Conservation (phyloP, 441 rosid species). For the Syzygium syzygioides region DNA sequence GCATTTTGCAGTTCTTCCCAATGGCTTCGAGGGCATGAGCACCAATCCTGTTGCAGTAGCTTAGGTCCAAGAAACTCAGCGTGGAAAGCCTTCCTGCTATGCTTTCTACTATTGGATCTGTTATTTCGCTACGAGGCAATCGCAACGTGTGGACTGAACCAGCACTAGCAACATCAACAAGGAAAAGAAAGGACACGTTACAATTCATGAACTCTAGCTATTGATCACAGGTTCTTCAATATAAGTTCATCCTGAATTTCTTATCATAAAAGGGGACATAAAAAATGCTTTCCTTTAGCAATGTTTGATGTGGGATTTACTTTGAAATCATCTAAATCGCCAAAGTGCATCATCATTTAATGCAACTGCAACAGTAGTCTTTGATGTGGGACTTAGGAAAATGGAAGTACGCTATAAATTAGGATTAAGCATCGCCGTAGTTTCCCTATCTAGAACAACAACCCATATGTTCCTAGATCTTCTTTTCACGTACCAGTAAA, state of each 20-base stretch:
- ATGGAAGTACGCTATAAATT: neutral
- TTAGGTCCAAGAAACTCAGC: conserved; percentile 67
- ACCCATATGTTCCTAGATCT: neutral
- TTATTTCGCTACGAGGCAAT: conserved; percentile 52
- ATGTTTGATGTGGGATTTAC: neutral
- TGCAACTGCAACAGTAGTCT: neutral
- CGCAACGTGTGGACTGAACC: conserved; percentile 60
- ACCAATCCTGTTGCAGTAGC: conserved; percentile 64
- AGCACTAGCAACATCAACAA: conserved; percentile 49
- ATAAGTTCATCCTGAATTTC: neutral
- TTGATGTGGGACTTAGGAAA: neutral
- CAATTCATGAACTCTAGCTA: neutral
- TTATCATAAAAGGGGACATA: neutral
- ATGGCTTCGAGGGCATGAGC: conserved; percentile 51
- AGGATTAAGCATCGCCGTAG: neutral
- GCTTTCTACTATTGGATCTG: conserved; percentile 48
- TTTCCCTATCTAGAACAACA: neutral
- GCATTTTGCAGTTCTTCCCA: conserved; percentile 63
- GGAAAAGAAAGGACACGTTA: conserved; percentile 8
- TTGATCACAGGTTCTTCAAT: neutral
- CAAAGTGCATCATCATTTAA: neutral
- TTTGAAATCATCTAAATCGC: neutral
- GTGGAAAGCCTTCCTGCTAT: conserved; percentile 56
- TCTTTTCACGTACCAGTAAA: neutral
- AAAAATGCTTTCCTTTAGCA: neutral